Percentiles rank a stretch among this genome's conserved stretches.
Conservation (phyloP, 768 basidiomycete species). For the Mrakia frigida region DNA sequence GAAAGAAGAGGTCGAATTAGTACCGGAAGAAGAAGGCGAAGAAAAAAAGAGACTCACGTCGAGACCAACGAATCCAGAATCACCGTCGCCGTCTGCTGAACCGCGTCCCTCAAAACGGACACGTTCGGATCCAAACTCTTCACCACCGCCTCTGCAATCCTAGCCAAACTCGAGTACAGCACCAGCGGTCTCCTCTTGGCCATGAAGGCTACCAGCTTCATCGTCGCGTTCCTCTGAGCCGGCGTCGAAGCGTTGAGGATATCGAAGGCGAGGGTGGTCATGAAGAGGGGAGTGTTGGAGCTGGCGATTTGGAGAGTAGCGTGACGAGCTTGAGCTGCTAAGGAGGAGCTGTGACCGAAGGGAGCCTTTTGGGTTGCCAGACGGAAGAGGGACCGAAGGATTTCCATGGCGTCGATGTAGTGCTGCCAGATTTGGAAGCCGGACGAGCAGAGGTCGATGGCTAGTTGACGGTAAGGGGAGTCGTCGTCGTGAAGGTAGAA, state of each 20-base stretch:
- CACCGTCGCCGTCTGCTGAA: conserved; percentile 85
- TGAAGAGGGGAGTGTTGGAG: conserved; percentile 78
- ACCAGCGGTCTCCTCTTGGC: conserved; percentile 89
- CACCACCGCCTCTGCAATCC: conserved; percentile 88
- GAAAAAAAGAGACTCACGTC: conserved; percentile 55
- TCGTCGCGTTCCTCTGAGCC: conserved; percentile 70
- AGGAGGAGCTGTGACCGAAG: conserved; percentile 53
- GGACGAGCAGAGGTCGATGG: conserved; percentile 81
- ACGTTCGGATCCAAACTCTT: conserved; percentile 90
- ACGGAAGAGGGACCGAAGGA: conserved; percentile 74
- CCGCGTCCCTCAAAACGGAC: conserved; percentile 64
- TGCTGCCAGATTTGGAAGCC: conserved; percentile 94
- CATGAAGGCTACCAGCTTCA: conserved; percentile 89
- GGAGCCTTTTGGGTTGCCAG: conserved; percentile 56
- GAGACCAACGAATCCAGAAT: conserved; percentile 92
- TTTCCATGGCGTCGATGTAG: conserved; percentile 81
- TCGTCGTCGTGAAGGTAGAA: conserved; percentile 62
- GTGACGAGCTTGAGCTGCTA: conserved; percentile 68
- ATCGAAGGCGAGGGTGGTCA: conserved; percentile 86
- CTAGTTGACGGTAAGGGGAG: conserved; percentile 58
- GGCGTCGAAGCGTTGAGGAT: conserved; percentile 66
- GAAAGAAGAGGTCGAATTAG: not conserved
- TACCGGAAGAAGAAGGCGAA: too few species aligned
- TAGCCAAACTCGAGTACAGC: conserved; percentile 73
- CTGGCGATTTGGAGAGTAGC: conserved; percentile 82